Base-by-base conservation (phyloP, 257 asterid genomes). In the Solanum tarapatanum region DNA sequence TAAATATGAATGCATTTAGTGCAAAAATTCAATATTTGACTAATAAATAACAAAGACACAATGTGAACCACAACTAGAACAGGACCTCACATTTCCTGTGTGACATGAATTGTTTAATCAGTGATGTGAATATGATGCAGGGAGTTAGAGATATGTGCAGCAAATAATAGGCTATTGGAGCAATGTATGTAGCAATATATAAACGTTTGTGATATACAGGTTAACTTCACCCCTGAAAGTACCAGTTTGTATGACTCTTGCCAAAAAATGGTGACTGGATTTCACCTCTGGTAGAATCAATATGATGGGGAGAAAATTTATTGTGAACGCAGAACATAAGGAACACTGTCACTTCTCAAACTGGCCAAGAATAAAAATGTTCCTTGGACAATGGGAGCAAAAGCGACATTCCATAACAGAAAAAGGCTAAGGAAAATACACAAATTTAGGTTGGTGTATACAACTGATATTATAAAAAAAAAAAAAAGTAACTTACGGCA, bases 401-500 rank as follows among this genome's bases (percentile, higher is more conserved):
- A 36, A 82, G 85, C 30, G 5, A 82, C 19, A 72, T 86, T 37
- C 48, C 51, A 41, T 26, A 45, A 60, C 33, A 45, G 72, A 11
- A 7, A 85, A 86, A n/a, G 9, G 72, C 13, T 3, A 33, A 17
- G 48, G 19, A 23, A 23, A 72, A 73, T 45, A 62, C 72, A 60
- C 39, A 19, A 58, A 58, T 58, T 58, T 58, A 58, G 66, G 66
- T 58, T 58, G 66, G 66, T 58, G 66, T 58, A 58, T 58, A 58
- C n/a, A 64, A 45, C 26, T 55, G 24, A 58, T 7, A 58, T 58
- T 55, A 55, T 17, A 69, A 37, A 84, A 5, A 69, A 37, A 82
- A 90, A 83, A 75, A 11, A 41, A 62, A 35, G 2, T 14, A 68
- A 88, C 99, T 96, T 94, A 97, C 99, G 97, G 90, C 99, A 97